Conservation (phyloP, 2,329 filamentous ascomycete species). For the Aspergillus aculeatus region DNA sequence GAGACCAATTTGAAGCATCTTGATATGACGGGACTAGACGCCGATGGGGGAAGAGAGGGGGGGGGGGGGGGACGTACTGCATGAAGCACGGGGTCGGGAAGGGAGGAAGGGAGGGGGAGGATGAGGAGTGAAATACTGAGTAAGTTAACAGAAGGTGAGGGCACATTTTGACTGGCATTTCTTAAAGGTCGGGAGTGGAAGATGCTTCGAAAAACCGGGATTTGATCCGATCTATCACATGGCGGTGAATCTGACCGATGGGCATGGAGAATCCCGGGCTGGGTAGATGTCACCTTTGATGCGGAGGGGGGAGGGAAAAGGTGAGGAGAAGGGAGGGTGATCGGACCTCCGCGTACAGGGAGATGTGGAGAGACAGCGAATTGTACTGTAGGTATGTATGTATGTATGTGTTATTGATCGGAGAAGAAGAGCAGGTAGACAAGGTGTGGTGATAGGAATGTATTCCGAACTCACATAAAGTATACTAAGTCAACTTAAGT, state of each 20-base stretch:
- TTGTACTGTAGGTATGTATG: not conserved
- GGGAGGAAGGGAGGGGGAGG: no score
- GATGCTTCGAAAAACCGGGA: not conserved
- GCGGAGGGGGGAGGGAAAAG: not conserved
- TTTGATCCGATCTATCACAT: slow-evolving; percentile 30
- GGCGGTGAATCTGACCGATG: slow-evolving; percentile 27
- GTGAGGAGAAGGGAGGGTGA: not conserved
- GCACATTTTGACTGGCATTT: no score
- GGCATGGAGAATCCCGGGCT: slow-evolving; percentile 9
- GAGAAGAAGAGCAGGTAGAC: not conserved
- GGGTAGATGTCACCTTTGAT: slow-evolving; percentile 10
- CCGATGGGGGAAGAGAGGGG: not conserved
- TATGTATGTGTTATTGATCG: not conserved
- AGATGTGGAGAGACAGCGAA: not conserved
- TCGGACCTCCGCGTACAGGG: not conserved
- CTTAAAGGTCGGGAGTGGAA: not conserved
- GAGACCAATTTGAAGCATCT: not conserved
- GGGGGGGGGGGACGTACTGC: not conserved
- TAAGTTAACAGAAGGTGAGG: not conserved
- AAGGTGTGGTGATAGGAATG: slow-evolving; percentile 1
- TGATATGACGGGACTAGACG: not conserved
- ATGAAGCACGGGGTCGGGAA: slow-evolving; percentile 3
- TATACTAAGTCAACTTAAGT: no score
- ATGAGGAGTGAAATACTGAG: not conserved
- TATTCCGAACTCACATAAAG: not conserved